Base-by-base conservation (phyloP, 352 stramenopile genomes). In the Phytopythium sindhum region DNA sequence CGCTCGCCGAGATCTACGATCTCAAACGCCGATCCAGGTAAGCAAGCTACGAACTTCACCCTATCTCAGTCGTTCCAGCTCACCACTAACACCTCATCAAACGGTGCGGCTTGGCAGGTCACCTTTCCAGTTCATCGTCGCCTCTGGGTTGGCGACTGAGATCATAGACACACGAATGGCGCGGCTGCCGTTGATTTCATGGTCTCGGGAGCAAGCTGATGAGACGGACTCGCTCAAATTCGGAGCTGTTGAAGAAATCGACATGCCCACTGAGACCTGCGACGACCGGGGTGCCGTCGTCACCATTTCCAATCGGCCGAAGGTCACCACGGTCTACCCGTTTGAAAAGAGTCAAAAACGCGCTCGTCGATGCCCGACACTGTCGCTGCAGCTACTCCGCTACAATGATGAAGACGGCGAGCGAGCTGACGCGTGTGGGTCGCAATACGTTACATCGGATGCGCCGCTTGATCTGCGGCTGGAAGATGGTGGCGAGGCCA, bases 71-170 rank as follows among this genome's bases (percentile, higher is more conserved):
- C 41, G 17, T 23, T 6, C 8, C 41, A 47, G 41, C 19, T 50
- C 42, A 50, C 42, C 21, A 24, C 42, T 14, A 17, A 26, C 21
- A 12, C 21, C 56, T 64, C 42, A 19, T 61, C 5, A 28, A 2
- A 62, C 37, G 47, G 23, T 63, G 37, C 24, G 17, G 12, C 42
- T 48, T 2, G 21, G 42, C 35, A 94, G 80, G 35, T 81, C 72
- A 24, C 83, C 85, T 0, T 94, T 91, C 58, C 83, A 94, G 59
- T 79, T 90, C 33, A 63, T 87, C 31, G 68, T 92, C n/a, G 80
- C 76, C 9, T 90, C 85, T 9, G 74, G 73, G 14, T 67, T 87
- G 12, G 87, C 85, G 7, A 65, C 92, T 31, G 83, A 94, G 58
- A 53, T 94, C 19, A 41, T 94, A 0, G 85, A 94, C 55, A 80